Percentiles rank a stretch among this genome's conserved stretches.
Evolutionary conservation across 2,329 filamentous ascomycete species (phyloP).

Genomic region (Colletotrichum sp.): DNA sequence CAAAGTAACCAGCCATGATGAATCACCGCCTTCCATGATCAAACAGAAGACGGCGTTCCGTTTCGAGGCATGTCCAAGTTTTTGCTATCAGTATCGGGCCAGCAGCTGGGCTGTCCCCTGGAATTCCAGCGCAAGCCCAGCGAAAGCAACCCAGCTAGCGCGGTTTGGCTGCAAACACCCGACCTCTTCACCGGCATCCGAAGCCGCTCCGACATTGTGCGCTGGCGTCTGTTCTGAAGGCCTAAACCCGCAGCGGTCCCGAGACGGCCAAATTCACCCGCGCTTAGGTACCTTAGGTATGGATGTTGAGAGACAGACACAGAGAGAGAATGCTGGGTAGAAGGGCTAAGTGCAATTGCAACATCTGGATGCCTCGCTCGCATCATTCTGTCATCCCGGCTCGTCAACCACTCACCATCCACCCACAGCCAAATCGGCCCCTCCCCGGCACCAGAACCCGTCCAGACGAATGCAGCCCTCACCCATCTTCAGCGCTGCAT

Average conservation of each 20-base stretch:
- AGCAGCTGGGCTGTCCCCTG: neutral
- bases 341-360: neutral
- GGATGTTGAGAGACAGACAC: neutral
- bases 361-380: slow-evolving; percentile 9
- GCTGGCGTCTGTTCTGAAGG: neutral
- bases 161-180: neutral
- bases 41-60: neutral
- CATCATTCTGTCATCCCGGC: neutral
- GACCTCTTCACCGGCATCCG: neutral
- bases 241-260: slow-evolving; percentile 3
- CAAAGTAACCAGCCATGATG: neutral
- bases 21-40: neutral
- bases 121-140: neutral
- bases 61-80: neutral
- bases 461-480: neutral
- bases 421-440: neutral
- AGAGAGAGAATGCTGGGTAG: neutral
- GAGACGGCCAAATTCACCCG: slow-evolving; percentile 2
- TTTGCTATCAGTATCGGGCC: neutral
- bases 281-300: neutral
- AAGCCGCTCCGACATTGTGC: neutral
- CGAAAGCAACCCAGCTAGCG: neutral
- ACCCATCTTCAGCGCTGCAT: neutral
- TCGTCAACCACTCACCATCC: neutral
- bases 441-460: neutral